Evolutionary conservation across 1,284 basidiomycete species (phyloP), one percentile per base, ranked within the genome.

Genomic region (Marasmius fiardii): DNA sequence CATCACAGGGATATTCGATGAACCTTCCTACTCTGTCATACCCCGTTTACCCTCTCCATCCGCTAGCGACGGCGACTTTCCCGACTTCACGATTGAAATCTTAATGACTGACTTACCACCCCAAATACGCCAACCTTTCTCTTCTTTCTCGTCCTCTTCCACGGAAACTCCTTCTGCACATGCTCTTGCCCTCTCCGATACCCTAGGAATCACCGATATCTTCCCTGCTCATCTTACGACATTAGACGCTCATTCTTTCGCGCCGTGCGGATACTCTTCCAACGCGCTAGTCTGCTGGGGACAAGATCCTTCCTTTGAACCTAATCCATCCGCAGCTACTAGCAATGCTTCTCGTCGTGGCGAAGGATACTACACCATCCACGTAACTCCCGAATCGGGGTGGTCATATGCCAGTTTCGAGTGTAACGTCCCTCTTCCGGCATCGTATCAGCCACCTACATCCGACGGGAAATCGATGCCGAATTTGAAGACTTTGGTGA

Each of bases 341-440:
- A 49, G 60, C 20, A 43, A 51, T 26, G 52, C 43, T 14, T 59
- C 57, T 21, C 45, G 61, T 6, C 63, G 58, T 14, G 82, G 84
- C 21, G 94, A 95, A 68, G 93, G 95, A 31, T 99, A 99, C 75
- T 98, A 94, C 72, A 99, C 95, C 7, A 96, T 99, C 59, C 97
- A 99, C 71, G 97, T 99, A 53, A 99, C 97, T 0, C 97, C 97
- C 33, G 97, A 99, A 72, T 86, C 91, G 63, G 95, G 92, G 56
- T 98, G 93, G 87, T 96, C 93, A 49, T 99, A 97, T 71, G 97
- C 97, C 51, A 93, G 90, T 64, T 99, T 99, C 75, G 97, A 99
- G 74, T 97, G 94, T 74, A 99, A 99, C 72, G 86, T 98, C n/a
- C 92, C 93, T 3, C 80, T 95, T 21, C 75, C 80, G 24, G 66